phyloP scores from a whole-genome alignment of 2,329 filamentous ascomycete genomes.

The Penicillium polonicum region DNA sequence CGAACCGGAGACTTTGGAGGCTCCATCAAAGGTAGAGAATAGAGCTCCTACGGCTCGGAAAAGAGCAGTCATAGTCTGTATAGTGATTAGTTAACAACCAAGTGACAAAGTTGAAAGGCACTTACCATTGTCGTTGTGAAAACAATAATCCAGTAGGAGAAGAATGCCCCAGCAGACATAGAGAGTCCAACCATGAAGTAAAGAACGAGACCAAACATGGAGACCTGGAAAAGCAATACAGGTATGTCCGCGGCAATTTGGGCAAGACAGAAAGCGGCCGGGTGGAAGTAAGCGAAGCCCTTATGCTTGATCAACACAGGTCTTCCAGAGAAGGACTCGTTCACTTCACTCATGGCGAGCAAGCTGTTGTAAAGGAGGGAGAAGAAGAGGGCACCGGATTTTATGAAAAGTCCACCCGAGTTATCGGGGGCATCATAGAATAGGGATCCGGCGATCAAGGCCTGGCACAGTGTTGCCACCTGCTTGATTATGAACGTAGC shows the following conservation, averaged over 20 bases:
- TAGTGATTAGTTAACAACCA: conserved; percentile 11
- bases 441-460: conserved; percentile 63
- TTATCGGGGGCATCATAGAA: conserved; percentile 64
- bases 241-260: conserved; percentile 53
- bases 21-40: conserved; percentile 58
- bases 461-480: conserved; percentile 56
- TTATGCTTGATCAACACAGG: conserved; percentile 61
- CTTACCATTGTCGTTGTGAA: conserved; percentile 53
- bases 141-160: conserved; percentile 60
- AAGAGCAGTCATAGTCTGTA: conserved; percentile 56
- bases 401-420: conserved; percentile 62
- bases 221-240: conserved; percentile 60
- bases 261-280: conserved; percentile 46
- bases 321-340: conserved; percentile 60
- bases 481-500: conserved; percentile 64
- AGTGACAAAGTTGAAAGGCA: background rate
- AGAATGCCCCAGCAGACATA: conserved; percentile 54
- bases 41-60: conserved; percentile 58
- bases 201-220: conserved; percentile 56
- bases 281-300: conserved; percentile 58
- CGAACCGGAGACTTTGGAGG: conserved; percentile 54
- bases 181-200: conserved; percentile 65
- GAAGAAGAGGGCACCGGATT: conserved; percentile 64
- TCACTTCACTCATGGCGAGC: conserved; percentile 66
- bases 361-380: conserved; percentile 62